These are phyloP conservation scores for Kodamaea suecica DNA, from an alignment of 1,139 yeast species.

Conservation along the genomic window DNA sequence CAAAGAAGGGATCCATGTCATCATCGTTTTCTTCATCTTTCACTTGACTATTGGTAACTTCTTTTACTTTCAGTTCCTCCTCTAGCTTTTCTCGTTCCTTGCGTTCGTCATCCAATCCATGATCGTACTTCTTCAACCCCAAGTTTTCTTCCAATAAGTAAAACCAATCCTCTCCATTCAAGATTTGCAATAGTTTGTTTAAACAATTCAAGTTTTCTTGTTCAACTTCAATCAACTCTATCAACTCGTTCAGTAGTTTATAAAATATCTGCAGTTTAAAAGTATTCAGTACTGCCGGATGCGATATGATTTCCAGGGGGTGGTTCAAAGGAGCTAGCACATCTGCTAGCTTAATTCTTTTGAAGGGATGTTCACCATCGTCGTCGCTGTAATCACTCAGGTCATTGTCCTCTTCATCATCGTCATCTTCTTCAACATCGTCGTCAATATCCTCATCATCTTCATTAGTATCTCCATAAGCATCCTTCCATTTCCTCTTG, in stretches of 20 bases:
- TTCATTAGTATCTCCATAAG: constrained; percentile 17
- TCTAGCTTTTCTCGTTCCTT: constrained; percentile 3
- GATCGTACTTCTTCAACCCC: constrained; percentile 68
- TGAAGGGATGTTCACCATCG: constrained; percentile 34
- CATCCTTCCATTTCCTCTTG: constrained; percentile 40
- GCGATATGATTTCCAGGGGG: constrained; percentile 74
- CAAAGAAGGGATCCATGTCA: constrained; percentile 38
- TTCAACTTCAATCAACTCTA: constrained; percentile 75
- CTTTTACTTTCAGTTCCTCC: background rate
- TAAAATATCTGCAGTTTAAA: constrained; percentile 50
- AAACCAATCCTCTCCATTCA: constrained; percentile 83
- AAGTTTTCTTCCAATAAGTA: constrained; percentile 61
- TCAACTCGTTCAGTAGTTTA: constrained; percentile 65
- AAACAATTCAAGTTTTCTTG: constrained; percentile 71
- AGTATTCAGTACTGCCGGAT: constrained; percentile 66
- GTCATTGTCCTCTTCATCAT: constrained; percentile 23
- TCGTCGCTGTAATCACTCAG: constrained; percentile 18
- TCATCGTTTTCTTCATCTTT: constrained; percentile 13
- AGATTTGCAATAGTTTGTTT: constrained; percentile 67
- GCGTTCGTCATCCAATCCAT: constrained; percentile 45
- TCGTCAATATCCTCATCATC: constrained; percentile 13
- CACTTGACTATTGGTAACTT: background rate
- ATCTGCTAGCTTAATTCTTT: constrained; percentile 43
- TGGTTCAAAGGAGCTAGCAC: constrained; percentile 74
- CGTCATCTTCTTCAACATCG: constrained; percentile 7